These are phyloP conservation scores for Pseudonitzschia delicatissima DNA, from an alignment of 108 stramenopile genomes.

Conservation along the genomic window DNA sequence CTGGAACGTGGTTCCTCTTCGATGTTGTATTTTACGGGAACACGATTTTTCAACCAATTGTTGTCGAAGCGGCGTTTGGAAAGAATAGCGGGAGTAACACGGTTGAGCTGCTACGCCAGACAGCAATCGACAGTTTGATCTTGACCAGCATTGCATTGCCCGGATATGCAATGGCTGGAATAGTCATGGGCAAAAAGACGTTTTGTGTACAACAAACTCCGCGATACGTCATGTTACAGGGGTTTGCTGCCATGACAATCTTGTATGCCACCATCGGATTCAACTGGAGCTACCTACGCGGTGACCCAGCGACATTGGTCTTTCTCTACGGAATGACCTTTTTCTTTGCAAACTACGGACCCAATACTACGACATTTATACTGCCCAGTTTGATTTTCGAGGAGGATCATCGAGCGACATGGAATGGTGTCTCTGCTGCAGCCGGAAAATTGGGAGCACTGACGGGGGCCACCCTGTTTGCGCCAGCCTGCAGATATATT, in stretches of 20 bases:
- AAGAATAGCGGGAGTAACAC: conserved; percentile 9
- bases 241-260: conserved; percentile 71
- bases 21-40: conserved; percentile 90
- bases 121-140: conserved; percentile 40
- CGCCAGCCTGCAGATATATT: conserved; percentile 55
- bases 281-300: conserved; percentile 48
- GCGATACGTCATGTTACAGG: conserved; percentile 77
- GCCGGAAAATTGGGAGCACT: conserved; percentile 80
- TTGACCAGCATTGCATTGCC: conserved; percentile 68
- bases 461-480: conserved; percentile 71
- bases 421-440: conserved; percentile 86
- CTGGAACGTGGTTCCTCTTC: conserved; percentile 83
- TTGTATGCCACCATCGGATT: conserved; percentile 72
- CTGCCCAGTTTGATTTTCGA: conserved; percentile 75
- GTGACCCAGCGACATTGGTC: conserved; percentile 44
- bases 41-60: conserved; percentile 82
- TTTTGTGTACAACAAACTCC: conserved; percentile 58
- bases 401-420: conserved; percentile 66
- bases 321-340: conserved; percentile 77
- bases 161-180: conserved; percentile 70
- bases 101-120: conserved; percentile 16
- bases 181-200: conserved; percentile 52
- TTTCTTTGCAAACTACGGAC: conserved; percentile 88
- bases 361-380: conserved; percentile 77
- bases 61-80: conserved; percentile 83